Percentiles rank a stretch among this genome's conserved stretches.
These are phyloP conservation scores for Lasiosphaeria miniovina DNA, from an alignment of 495 filamentous ascomycete species.

Conservation along the genomic window DNA sequence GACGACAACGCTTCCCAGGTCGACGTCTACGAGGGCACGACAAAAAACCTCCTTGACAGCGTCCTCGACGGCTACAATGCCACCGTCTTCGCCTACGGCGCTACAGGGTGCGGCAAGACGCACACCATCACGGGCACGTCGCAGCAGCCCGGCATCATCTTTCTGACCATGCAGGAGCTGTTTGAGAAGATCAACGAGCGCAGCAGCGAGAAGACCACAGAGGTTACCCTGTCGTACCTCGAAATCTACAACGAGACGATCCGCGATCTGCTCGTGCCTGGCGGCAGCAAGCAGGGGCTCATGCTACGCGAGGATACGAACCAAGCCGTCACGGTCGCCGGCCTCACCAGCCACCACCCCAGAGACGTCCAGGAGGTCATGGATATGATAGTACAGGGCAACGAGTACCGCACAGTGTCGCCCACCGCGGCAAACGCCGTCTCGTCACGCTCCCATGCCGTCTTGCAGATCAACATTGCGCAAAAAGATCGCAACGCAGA, in stretches of 20 bases:
- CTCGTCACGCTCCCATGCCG: conserved; percentile 96
- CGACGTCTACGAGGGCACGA: conserved; percentile 95
- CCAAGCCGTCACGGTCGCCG: conserved; percentile 88
- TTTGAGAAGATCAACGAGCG: conserved; percentile 92
- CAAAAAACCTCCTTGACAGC: conserved; percentile 82
- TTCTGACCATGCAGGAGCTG: conserved; percentile 96
- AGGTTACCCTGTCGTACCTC: conserved; percentile 90
- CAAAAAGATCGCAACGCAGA: conserved; percentile 92
- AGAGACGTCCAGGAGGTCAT: conserved; percentile 87
- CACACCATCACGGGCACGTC: conserved; percentile 91
- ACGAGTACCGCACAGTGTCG: conserved; percentile 92
- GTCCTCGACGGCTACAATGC: conserved; percentile 98
- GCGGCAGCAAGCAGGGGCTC: conserved; percentile 79
- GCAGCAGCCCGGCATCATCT: conserved; percentile 95
- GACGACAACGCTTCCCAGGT: conserved; percentile 91
- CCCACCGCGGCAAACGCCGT: conserved; percentile 98
- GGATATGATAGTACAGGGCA: conserved; percentile 97
- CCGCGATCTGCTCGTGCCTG: conserved; percentile 84
- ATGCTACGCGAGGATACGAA: conserved; percentile 95
- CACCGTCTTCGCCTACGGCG: conserved; percentile 97
- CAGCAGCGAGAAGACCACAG: conserved; percentile 79
- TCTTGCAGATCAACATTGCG: conserved; percentile 94
- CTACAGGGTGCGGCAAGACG: conserved; percentile 96
- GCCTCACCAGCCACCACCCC: conserved; percentile 87
- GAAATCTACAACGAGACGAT: conserved; percentile 99